Base-by-base conservation (phyloP, 2,329 filamentous ascomycete genomes). In the Arachnomyces sp. region DNA sequence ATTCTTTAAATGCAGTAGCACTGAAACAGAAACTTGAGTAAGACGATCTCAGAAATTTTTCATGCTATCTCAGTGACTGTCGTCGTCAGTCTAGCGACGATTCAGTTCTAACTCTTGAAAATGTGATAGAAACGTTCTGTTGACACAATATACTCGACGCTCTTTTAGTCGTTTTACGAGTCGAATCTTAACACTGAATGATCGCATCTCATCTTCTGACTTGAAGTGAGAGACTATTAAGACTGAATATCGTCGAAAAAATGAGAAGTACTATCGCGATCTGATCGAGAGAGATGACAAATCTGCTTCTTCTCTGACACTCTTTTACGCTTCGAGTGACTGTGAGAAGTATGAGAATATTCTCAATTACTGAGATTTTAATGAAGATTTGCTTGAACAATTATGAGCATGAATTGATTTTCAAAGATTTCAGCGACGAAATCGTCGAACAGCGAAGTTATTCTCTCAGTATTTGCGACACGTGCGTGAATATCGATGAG, bases 381-480 rank as follows among this genome's bases (percentile, higher is more conserved):
- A 3, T 4, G 3, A 11, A 28, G 38, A 28, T 29, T 35, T 34
- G 7, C 31, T 31, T 30, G 17, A 16, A 20, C 32, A 40, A 17
- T n/a, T 12, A 40, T 16, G 13, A 4, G 1, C 31, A 31, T 40
- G 31, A 28, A 35, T 40, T 40, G 2, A 16, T 8, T 35, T 40
- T 40, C 38, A 13, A 28, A 35, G 15, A 18, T 40, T 35, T 15
- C 32, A 40, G 31, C 38, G 38, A 12, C 18, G 31, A 30, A 34
- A 40, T 15, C 32, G 18, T 28, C 7, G 12, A 28, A 40, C 32
- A 7, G 38, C 17, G 28, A 32, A 35, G 20, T 28, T 30, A 40
- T 40, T 40, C 30, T 17, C 38, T n/a, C 8, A 31, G 11, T 40
- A 34, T 15, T 13, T 17, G 13, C 31, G 34, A 31, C 6, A 34